Base-by-base conservation (phyloP, 2,329 filamentous ascomycete species). In the Alternaria dauci region DNA sequence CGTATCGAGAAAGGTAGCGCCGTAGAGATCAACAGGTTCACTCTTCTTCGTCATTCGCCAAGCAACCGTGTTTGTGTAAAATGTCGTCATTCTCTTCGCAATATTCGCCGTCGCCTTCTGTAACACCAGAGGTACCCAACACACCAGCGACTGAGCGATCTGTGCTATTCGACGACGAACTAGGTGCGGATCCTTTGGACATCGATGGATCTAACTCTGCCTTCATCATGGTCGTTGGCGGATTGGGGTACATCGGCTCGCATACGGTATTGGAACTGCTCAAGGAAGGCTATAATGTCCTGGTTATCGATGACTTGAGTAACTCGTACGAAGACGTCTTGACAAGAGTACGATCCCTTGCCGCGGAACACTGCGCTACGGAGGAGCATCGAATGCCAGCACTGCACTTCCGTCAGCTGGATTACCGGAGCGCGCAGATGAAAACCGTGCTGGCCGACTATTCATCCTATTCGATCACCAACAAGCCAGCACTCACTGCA, bases 191-290 rank as follows among this genome's bases (percentile, higher is more conserved):
- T 53, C 72, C 82, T 59, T 70, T 83, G 48, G 76, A 77, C 55
- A 76, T 80, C 62, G 70, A 76, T 41, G 75, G 75, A 34, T 63
- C 72, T 20, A 62, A 62, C 28, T 74, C 81, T 50, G 73, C 77
- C 34, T 82, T 83, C 66, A 83, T 81, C 46, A 78, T 86, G 67
- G 84, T 87, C 28, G 82, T 85, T 38, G 84, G 84, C 20, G 84
- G 84, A 9, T 79, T 85, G 14, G 84, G 84, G 7, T 86, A 84
- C 71, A 86, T 87, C 55, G 85, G 85, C 28, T 86, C 84, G 2
- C 85, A 87, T 70, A 87, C 85, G 0, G 80, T 82, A 1, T 76
- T 86, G 0, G 84, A 86, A 67, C 76, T 87, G 34, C 78, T 87
- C 60, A 84, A 86, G 61, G 81, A 80, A 36, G 83, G 84, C 20